A percentile compares a stretch with the other conserved stretches of the same genome.
Evolutionary conservation across 768 basidiomycete species (phyloP).

Genomic region (Coprinellus aureogranulatus): DNA sequence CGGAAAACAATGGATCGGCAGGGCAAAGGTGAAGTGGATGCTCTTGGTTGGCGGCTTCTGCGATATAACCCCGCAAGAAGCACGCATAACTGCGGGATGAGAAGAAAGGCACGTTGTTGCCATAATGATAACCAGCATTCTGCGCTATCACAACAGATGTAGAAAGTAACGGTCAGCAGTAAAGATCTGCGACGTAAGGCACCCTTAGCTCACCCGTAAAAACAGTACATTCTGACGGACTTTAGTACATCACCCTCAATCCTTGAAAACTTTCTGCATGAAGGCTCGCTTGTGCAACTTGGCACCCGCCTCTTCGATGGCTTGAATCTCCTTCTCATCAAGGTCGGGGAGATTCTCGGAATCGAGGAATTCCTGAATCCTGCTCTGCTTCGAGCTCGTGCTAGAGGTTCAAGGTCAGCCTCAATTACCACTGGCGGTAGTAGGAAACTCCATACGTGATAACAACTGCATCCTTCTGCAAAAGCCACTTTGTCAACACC

Average conservation of each 20-base stretch:
- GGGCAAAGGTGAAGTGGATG: too few relatives aligned
- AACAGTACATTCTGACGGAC: background rate
- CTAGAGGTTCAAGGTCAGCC: slow-evolving; percentile 22
- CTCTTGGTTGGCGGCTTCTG: too few relatives aligned
- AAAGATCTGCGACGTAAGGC: too few relatives aligned
- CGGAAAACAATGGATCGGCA: too few relatives aligned
- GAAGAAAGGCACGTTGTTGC: too few relatives aligned
- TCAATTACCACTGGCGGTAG: background rate
- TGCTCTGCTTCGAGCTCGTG: slow-evolving; percentile 46
- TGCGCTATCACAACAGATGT: too few relatives aligned
- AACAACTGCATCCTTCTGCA: slow-evolving; percentile 59
- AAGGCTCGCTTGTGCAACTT: slow-evolving; percentile 44
- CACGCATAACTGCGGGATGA: too few relatives aligned
- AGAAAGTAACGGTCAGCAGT: too few relatives aligned
- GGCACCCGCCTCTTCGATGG: slow-evolving; percentile 56
- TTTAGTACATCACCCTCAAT: slow-evolving; percentile 12
- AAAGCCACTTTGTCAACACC: slow-evolving; percentile 66
- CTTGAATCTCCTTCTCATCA: slow-evolving; percentile 55
- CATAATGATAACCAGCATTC: too few relatives aligned
- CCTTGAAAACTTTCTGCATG: slow-evolving; percentile 38
- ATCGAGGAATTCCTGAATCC: slow-evolving; percentile 45
- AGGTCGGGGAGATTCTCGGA: slow-evolving; percentile 47
- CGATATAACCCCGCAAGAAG: too few relatives aligned
- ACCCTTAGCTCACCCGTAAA: too few relatives aligned
- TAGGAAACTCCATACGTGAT: slow-evolving; percentile 50